Base-by-base conservation (phyloP, 2,329 filamentous ascomycete species). In the Xylariaceae sp. region DNA sequence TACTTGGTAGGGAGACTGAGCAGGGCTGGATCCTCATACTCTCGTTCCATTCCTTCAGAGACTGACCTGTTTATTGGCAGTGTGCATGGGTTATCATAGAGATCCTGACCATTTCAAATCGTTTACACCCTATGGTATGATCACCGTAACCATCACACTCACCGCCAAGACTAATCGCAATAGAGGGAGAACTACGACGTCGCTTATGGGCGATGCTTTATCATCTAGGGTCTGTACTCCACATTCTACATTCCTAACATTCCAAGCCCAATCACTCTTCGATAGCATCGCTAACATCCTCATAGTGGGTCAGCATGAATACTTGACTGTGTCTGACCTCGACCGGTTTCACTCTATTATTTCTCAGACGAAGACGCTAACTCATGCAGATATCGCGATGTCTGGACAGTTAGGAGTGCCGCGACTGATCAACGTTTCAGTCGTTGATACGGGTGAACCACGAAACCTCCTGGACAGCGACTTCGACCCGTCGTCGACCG, bases 341-440 rank as follows among this genome's bases (percentile, higher is more conserved):
- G 34, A 53, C 6, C 30, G 11, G 6, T 10, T 10, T 48, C 5
- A 9, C 6, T 44, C 23, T 30, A 30, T 9, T 44, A 45, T 1
- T n/a, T 8, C 6, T 9, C 17, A 47, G 48, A 17, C 18, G n/a
- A 30, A 49, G 15, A 47, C 34, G 23, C 55, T 60, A 53, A 60
- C 10, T 35, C 7, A 34, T 8, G 11, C 47, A 64, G 78, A 80
- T 58, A 68, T 76, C 2, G 61, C 74, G 3, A 69, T 76, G 3
- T 76, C 76, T 0, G 74, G 74, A 23, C 75, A 78, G 51, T 69
- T 79, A 18, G 78, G 78, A 9, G 68, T 80, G 48, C 78, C 78
- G 2, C 72, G 74, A 2, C 71, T 78, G 62, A 71, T 78, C 13
- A 68, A 67, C 7, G 72, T 73, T 2, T 64, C 71, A 17, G 71